Evolutionary conservation across 2,329 filamentous ascomycete species (phyloP), one percentile per base, ranked within the genome.

Genomic region (Ceratocystis eucalypticola): DNA sequence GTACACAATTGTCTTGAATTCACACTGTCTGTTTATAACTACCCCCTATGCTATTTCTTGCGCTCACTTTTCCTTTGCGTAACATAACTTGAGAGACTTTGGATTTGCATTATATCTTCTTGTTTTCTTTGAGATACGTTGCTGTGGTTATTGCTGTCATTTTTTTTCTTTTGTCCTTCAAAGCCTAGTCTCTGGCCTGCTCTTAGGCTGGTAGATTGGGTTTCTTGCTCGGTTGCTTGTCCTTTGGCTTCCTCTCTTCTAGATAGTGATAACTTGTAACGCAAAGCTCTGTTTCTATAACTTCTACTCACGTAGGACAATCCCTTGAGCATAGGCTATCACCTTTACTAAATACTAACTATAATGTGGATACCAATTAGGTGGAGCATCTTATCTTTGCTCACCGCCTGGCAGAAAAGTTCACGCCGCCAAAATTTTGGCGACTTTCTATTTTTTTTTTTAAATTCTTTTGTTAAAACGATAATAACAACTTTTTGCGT

Each of bases 321-420:
- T 6, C 22, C 30, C 30, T 7, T 33, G 15, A 15, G 10, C 37
- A 10, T 15, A 3, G 37, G 37, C 10, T 0, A 41, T 41, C 10
- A 3, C 10, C 2, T 4, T 2, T 15, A 1, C 3, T 65, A 65
- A 33, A 48, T n/a, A 17, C 3, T 53, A 65, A 59, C 50, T 20
- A 3, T 37, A 41, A 46, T 59, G n/a, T 25, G 63, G 63, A 30
- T 2, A 2, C 1, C 2, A 17, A 17, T 1, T 5, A 3, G 33
- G 53, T 59, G 53, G 50, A 53, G 50, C 6, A 5, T 17, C 22
- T 45, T 41, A 41, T 41, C 37, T 2, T 41, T 37, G 3, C 20
- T 67, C 72, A 77, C 76, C 75, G 75, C 76, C 74, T 73, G 74
- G 76, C 76, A 77, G 73, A 76, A 76, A 73, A 70, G 67, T 69